A percentile compares a stretch with the other conserved stretches of the same genome.
phyloP scores from a whole-genome alignment of 2,329 filamentous ascomycete genomes.

The Trichoderma endophyticum region DNA sequence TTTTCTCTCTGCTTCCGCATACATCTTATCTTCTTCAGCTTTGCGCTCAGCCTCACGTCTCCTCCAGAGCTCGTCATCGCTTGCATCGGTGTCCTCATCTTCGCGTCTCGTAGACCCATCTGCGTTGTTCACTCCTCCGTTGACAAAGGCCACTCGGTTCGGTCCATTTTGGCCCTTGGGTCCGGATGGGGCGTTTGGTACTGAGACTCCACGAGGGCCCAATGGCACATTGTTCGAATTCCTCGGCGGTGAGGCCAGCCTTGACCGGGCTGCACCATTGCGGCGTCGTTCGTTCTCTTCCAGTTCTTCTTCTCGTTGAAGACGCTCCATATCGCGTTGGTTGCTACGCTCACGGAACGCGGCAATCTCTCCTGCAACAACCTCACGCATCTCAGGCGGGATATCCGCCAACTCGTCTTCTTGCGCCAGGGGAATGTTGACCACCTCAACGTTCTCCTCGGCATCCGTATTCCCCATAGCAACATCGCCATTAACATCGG shows the following conservation, averaged over 20 bases:
- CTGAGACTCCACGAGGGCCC: slow-evolving; percentile 41
- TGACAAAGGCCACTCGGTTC: slow-evolving; percentile 70
- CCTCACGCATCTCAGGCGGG: slow-evolving; percentile 91
- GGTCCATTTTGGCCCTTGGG: slow-evolving; percentile 63
- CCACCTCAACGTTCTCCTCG: slow-evolving; percentile 72
- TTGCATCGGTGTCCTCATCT: slow-evolving; percentile 83
- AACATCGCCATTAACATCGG: slow-evolving; percentile 65
- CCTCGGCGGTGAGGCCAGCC: slow-evolving; percentile 69
- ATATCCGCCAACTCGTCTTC: slow-evolving; percentile 97
- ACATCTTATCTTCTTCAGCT: slow-evolving; percentile 74
- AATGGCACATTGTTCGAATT: slow-evolving; percentile 56
- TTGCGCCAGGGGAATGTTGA: slow-evolving; percentile 80
- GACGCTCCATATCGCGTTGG: slow-evolving; percentile 79
- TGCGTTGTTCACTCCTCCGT: slow-evolving; percentile 67
- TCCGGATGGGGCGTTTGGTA: slow-evolving; percentile 71
- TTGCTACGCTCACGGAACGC: slow-evolving; percentile 92
- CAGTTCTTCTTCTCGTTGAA: slow-evolving; percentile 86
- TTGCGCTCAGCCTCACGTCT: slow-evolving; percentile 68
- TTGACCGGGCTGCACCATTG: slow-evolving; percentile 61
- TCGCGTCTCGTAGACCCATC: slow-evolving; percentile 59
- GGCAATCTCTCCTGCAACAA: slow-evolving; percentile 88
- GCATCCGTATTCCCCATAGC: slow-evolving; percentile 64
- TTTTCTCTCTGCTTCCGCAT: slow-evolving; percentile 79
- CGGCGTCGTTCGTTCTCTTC: slow-evolving; percentile 79
- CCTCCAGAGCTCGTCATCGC: slow-evolving; percentile 78